A percentile compares a stretch with the other conserved stretches of the same genome.
Conservation (phyloP, 805 yeast genomes). For the Saccharomycopsis synnaedendra region DNA sequence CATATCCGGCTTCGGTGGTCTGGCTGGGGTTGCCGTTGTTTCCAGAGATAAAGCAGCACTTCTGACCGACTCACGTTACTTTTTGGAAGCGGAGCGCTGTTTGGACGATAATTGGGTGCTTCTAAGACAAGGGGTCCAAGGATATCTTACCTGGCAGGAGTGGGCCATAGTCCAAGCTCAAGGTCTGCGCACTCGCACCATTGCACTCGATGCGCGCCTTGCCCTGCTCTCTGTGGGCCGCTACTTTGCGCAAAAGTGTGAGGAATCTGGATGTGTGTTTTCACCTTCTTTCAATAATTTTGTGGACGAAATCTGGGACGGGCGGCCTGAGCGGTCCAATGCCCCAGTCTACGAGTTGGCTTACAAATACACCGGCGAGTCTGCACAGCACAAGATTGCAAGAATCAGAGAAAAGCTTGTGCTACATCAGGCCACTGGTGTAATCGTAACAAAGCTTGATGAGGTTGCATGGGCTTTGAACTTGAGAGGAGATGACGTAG, state of each 20-base stretch:
- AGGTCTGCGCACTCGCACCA: conserved; percentile 20
- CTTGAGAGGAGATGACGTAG: conserved; percentile 72
- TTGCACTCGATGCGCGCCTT: conserved; percentile 68
- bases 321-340: conserved; percentile 43
- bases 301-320: conserved; percentile 74
- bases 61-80: conserved; percentile 52
- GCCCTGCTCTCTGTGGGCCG: conserved; percentile 34
- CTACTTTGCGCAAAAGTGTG: conserved; percentile 21
- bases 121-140: conserved; percentile 38
- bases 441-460: conserved; percentile 58
- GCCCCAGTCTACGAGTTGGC: conserved; percentile 41
- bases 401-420: conserved; percentile 31
- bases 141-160: conserved; percentile 45
- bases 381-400: conserved; percentile 43
- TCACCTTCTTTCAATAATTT: conserved; percentile 51
- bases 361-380: conserved; percentile 53
- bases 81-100: conserved; percentile 45
- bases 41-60: conserved; percentile 40
- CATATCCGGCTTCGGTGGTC: conserved; percentile 49
- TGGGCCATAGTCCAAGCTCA: conserved; percentile 31
- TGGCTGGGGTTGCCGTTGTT: conserved; percentile 49
- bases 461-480: conserved; percentile 89
- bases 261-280: conserved; percentile 27
- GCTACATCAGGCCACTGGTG: conserved; percentile 18
- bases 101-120: conserved; percentile 50